A percentile compares a stretch with the other conserved stretches of the same genome.
Evolutionary conservation across 192 early-diverging fungal species (phyloP).

Genomic region (Piromyces finnis): DNA sequence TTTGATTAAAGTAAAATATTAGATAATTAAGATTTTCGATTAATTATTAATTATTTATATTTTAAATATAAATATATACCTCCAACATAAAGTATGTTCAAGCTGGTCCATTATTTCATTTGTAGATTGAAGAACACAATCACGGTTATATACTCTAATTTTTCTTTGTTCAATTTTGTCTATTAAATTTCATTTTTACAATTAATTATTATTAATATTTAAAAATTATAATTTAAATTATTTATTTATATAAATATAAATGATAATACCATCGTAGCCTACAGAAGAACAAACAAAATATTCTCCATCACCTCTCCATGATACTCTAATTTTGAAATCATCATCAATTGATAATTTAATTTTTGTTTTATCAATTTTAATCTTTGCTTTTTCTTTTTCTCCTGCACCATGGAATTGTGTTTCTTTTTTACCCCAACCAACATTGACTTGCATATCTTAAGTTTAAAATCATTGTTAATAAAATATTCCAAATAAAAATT

Average conservation of each 20-base stretch:
- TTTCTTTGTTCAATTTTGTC: slow-evolving; percentile 16
- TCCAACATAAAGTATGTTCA: slow-evolving; percentile 64
- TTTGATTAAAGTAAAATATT: too few species aligned
- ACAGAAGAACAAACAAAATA: slow-evolving; percentile 62
- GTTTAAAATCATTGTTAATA: too few species aligned
- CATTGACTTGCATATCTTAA: slow-evolving; percentile 47
- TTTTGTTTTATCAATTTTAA: slow-evolving; percentile 14
- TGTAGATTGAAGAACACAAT: slow-evolving; percentile 63
- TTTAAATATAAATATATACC: slow-evolving; percentile 5
- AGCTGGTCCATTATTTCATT: slow-evolving; percentile 60
- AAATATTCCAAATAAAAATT: too few species aligned
- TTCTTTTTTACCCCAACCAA: slow-evolving; percentile 96
- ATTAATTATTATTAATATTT: too few species aligned
- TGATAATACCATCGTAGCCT: slow-evolving; percentile 10
- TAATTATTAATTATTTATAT: too few species aligned
- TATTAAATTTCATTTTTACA: too few species aligned
- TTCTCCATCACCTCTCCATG: slow-evolving; percentile 83
- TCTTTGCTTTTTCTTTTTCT: slow-evolving; percentile 53
- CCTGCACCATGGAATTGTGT: slow-evolving; percentile 92
- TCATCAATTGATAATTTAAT: slow-evolving; percentile 37
- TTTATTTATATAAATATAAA: too few species aligned
- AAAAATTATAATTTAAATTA: too few species aligned
- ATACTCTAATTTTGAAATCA: slow-evolving; percentile 49
- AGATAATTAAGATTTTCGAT: too few species aligned
- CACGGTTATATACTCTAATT: slow-evolving; percentile 66